Evolutionary conservation across 2,329 filamentous ascomycete species (phyloP).

Genomic region (Trichocomaceae sp.): DNA sequence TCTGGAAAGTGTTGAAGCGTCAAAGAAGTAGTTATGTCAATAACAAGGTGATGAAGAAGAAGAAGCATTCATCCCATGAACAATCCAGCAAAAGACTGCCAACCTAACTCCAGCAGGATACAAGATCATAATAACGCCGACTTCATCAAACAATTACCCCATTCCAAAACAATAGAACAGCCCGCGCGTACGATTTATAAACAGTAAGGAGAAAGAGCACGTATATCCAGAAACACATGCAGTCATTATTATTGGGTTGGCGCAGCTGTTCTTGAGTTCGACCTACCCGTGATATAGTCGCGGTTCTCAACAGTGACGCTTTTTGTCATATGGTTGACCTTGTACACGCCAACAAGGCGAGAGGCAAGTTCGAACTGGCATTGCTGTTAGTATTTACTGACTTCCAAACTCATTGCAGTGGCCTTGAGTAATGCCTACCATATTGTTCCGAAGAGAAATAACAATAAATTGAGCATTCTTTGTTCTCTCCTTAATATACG

Average conservation of each 20-base stretch:
- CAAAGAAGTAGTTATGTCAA: background rate
- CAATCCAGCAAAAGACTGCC: background rate
- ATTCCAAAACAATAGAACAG: background rate
- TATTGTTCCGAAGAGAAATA: constrained; percentile 96
- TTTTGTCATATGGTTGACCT: constrained; percentile 98
- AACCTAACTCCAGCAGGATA: background rate
- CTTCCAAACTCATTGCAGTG: background rate
- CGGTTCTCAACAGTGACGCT: constrained; percentile 82
- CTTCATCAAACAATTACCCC: background rate
- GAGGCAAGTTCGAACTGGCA: constrained; percentile 81
- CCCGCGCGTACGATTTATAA: background rate
- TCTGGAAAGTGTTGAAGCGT: no score
- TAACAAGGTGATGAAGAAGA: background rate
- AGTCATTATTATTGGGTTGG: constrained; percentile 10
- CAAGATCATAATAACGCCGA: background rate
- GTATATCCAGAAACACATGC: background rate
- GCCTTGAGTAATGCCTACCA: constrained; percentile 44
- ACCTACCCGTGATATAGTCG: constrained; percentile 56
- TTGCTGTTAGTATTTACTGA: background rate
- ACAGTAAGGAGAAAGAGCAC: background rate
- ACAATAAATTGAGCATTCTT: constrained; percentile 99
- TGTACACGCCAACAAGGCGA: constrained; percentile 93
- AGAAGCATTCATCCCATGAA: background rate
- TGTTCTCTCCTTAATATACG: constrained; percentile 97
- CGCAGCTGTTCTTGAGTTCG: background rate